These are phyloP conservation scores for Cadophora gregata DNA, from an alignment of 2,329 filamentous ascomycete species.

Conservation along the genomic window DNA sequence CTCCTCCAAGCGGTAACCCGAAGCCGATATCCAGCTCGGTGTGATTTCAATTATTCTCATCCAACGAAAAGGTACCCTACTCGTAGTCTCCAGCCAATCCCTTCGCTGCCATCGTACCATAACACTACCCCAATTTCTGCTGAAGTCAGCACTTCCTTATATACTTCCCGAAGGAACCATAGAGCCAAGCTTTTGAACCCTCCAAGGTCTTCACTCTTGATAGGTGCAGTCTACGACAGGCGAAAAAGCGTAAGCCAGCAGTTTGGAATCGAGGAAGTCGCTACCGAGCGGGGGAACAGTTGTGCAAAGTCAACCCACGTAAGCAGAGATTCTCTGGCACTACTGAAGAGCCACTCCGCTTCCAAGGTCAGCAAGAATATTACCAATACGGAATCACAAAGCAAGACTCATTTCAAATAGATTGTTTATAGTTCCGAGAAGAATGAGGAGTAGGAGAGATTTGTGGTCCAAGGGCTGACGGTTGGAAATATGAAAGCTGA, in stretches of 20 bases:
- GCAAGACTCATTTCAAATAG: slow-evolving; percentile 9
- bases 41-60: background rate
- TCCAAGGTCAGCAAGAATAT: background rate
- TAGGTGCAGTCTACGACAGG: slow-evolving; percentile 2
- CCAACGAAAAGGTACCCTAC: background rate
- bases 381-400: slow-evolving; percentile 4
- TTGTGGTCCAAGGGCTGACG: background rate
- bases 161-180: background rate
- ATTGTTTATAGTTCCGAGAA: background rate
- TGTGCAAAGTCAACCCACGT: slow-evolving; percentile 15
- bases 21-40: background rate
- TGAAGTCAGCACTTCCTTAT: background rate
- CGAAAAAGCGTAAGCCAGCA: background rate
- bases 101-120: background rate
- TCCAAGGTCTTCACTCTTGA: too few relatives aligned
- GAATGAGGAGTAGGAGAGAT: background rate
- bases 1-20: background rate
- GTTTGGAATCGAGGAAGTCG: background rate
- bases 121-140: background rate
- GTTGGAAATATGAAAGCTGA: background rate
- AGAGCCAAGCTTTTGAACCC: background rate
- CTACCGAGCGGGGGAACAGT: background rate
- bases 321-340: slow-evolving; percentile 3
- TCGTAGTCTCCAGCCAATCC: background rate
- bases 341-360: slow-evolving; percentile 1